phyloP scores from a whole-genome alignment of 2,329 filamentous ascomycete species.

The Phyllosticta citriasiana region DNA sequence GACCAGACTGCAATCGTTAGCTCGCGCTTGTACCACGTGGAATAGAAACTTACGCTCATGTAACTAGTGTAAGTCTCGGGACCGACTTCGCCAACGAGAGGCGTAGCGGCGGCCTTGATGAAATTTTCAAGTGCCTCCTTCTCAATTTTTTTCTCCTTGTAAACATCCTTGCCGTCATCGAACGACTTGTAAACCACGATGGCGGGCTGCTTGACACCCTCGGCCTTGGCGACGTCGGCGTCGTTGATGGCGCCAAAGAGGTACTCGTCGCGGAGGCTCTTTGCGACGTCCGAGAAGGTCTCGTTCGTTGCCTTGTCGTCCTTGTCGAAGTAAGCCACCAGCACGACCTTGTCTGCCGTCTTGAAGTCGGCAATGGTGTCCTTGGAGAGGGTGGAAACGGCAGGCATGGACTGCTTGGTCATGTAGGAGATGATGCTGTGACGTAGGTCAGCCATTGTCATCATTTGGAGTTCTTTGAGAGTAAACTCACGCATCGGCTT shows the following conservation, averaged over 20 bases:
- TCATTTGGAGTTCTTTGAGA: background rate
- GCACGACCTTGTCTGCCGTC: slow-evolving; percentile 90
- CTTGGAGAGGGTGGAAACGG: slow-evolving; percentile 72
- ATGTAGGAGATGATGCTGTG: slow-evolving; percentile 69
- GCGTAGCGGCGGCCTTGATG: slow-evolving; percentile 74
- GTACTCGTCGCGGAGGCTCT: slow-evolving; percentile 75
- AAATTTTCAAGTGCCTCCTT: slow-evolving; percentile 71
- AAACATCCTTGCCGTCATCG: slow-evolving; percentile 87
- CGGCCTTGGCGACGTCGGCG: slow-evolving; percentile 72
- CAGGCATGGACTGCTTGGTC: slow-evolving; percentile 93
- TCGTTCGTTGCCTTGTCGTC: slow-evolving; percentile 79
- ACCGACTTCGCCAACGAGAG: slow-evolving; percentile 88
- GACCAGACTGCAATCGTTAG: slow-evolving; percentile 48
- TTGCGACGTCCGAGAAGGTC: slow-evolving; percentile 67
- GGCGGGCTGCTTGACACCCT: slow-evolving; percentile 77
- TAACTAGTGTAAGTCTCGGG: slow-evolving; percentile 94
- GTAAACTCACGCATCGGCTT: slow-evolving; percentile 56
- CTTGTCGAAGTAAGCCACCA: slow-evolving; percentile 76
- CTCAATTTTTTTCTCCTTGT: slow-evolving; percentile 65
- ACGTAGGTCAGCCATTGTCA: slow-evolving; percentile 10
- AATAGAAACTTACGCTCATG: slow-evolving; percentile 57
- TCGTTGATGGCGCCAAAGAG: slow-evolving; percentile 87
- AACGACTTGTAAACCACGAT: slow-evolving; percentile 96
- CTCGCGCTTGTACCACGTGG: background rate
- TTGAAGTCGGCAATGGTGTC: slow-evolving; percentile 92